Percentiles rank a stretch among this genome's conserved stretches.
phyloP scores from a whole-genome alignment of 768 basidiomycete genomes.

The Lyophyllum decastes region DNA sequence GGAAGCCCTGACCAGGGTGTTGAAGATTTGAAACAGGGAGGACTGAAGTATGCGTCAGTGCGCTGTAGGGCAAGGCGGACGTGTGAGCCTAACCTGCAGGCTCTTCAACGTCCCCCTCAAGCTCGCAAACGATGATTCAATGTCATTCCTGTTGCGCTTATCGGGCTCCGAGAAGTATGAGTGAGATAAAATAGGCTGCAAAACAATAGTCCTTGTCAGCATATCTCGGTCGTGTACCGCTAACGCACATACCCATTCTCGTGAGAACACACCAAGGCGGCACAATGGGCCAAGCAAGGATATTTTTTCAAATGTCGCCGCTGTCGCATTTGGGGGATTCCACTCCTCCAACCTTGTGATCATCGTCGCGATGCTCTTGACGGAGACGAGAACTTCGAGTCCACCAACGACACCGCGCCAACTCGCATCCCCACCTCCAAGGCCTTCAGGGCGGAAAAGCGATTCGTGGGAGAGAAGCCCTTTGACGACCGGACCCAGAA shows the following conservation, averaged over 20 bases:
- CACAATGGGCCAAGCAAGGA: slow-evolving; percentile 85
- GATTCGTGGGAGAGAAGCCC: slow-evolving; percentile 64
- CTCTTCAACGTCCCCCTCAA: slow-evolving; percentile 85
- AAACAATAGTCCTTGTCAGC: slow-evolving; percentile 11
- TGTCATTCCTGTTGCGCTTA: slow-evolving; percentile 69
- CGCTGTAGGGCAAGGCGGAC: background rate
- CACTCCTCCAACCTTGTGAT: slow-evolving; percentile 75
- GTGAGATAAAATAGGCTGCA: slow-evolving; percentile 71
- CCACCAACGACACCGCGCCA: slow-evolving; percentile 90
- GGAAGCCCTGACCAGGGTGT: slow-evolving; percentile 83
- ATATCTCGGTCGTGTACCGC: background rate
- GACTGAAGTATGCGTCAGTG: slow-evolving; percentile 25
- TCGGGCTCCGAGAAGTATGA: slow-evolving; percentile 87
- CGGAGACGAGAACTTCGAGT: slow-evolving; percentile 73
- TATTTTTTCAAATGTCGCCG: slow-evolving; percentile 59
- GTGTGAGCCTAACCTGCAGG: slow-evolving; percentile 58
- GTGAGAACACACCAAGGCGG: slow-evolving; percentile 81
- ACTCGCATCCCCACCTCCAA: slow-evolving; percentile 69
- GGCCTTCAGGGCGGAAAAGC: slow-evolving; percentile 64
- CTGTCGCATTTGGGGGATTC: slow-evolving; percentile 62
- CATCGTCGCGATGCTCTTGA: slow-evolving; percentile 84
- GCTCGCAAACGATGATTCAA: slow-evolving; percentile 83
- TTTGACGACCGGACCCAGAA: slow-evolving; percentile 76
- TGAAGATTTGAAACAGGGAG: slow-evolving; percentile 86
- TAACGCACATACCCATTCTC: slow-evolving; percentile 75